phyloP scores from a whole-genome alignment of 176 grass and related monocot species.

The Oryza glumipatula region DNA sequence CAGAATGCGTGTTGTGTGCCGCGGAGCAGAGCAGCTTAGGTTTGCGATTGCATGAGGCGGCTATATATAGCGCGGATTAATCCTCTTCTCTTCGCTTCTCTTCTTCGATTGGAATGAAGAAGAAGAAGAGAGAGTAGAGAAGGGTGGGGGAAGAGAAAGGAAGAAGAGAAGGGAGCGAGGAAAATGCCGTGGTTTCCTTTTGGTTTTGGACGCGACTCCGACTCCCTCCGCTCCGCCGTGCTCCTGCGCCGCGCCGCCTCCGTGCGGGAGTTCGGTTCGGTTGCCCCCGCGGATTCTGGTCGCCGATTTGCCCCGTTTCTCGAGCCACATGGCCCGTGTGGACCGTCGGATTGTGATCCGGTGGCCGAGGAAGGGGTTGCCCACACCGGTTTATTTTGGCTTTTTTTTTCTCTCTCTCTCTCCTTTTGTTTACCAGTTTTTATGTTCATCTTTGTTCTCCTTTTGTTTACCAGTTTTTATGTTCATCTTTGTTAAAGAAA shows the following conservation, averaged over 20 bases:
- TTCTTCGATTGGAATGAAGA: constrained; percentile 13
- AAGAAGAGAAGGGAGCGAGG: no score
- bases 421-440: background rate
- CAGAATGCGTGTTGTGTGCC: constrained; percentile 16
- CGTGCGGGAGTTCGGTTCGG: background rate
- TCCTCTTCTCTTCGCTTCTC: background rate
- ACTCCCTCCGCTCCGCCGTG: background rate
- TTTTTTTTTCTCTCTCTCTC: background rate
- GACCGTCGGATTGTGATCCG: background rate
- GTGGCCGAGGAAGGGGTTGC: background rate
- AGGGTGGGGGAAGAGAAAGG: background rate
- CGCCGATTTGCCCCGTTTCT: background rate
- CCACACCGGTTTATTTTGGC: background rate
- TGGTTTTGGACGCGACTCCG: background rate
- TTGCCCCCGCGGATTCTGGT: background rate
- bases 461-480: background rate
- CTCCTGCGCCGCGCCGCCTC: background rate
- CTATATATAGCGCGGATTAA: constrained; percentile 37
- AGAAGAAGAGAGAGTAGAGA: background rate
- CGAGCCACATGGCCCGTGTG: no score
- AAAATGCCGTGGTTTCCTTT: constrained; percentile 6
- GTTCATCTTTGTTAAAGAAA: no score
- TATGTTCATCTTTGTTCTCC: no score
- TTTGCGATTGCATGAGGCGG: constrained; percentile 38
- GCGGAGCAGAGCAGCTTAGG: constrained; percentile 24